A percentile compares a stretch with the other conserved stretches of the same genome.
These are phyloP conservation scores for Mariannaea elegans DNA, from an alignment of 2,329 filamentous ascomycete genomes.

Conservation along the genomic window DNA sequence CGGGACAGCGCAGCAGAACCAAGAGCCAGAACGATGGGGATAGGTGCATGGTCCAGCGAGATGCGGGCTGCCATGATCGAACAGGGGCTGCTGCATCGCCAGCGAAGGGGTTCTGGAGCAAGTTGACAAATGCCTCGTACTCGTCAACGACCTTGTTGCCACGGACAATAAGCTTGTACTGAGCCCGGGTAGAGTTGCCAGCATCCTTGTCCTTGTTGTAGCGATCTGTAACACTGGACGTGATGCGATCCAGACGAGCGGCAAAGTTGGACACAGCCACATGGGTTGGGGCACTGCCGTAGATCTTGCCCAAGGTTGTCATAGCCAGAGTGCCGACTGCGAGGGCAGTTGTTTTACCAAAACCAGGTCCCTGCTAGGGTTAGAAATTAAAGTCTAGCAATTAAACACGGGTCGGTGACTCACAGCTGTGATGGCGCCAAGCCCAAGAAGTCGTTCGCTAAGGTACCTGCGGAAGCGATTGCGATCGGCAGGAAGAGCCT, in stretches of 20 bases:
- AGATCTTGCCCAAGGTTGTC: conserved; percentile 9
- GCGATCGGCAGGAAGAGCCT: conserved; percentile 2
- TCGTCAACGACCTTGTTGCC: conserved; percentile 1
- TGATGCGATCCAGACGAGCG: background rate
- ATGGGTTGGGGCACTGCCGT: conserved; percentile 18
- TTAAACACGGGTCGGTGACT: background rate
- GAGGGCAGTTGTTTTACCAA: conserved; percentile 22
- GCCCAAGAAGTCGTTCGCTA: conserved; percentile 7
- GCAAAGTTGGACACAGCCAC: conserved; percentile 17
- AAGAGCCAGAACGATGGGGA: conserved; percentile 29
- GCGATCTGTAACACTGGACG: background rate
- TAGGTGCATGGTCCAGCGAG: conserved; percentile 23
- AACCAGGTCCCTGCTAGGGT: conserved; percentile 20
- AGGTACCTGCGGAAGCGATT: conserved; percentile 24
- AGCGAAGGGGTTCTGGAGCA: background rate
- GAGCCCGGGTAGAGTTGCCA: fast-evolving
- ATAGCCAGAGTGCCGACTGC: conserved; percentile 18
- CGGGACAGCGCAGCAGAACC: conserved; percentile 7
- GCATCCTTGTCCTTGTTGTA: background rate
- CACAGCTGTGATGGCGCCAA: conserved; percentile 27
- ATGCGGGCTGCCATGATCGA: background rate
- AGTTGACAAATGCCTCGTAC: background rate
- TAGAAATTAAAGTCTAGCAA: background rate
- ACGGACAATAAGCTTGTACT: conserved; percentile 12
- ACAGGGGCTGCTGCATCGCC: background rate